Base-by-base conservation (phyloP, 768 basidiomycete genomes). In the Termitomyces sp. region DNA sequence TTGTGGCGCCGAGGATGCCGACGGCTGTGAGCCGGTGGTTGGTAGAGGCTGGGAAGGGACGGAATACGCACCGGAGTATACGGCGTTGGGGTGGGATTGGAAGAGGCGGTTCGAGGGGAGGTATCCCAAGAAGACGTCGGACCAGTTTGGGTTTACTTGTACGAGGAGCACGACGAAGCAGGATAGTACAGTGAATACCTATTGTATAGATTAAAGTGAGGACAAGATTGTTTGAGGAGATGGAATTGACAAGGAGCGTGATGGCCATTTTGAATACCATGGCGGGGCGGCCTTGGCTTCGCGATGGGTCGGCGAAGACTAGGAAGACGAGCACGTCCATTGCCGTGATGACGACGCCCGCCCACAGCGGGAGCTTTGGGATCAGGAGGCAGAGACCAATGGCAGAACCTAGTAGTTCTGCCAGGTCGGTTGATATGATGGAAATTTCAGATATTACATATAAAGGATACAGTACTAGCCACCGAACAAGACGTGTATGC, bases 131-230 rank as follows among this genome's bases (percentile, higher is more conserved):
- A 92, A 90, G 5, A 83, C 83, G 33, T 81, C 68, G 29, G 77
- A 72, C 90, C 90, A 92, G 33, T 81, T 65, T 5, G 89, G 83
- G n/a, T 74, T 58, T 24, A 87, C 79, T 67, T 78, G 81, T 49
- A 86, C 75, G 42, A 90, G 77, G 52, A 93, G 77, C 31, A 86
- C 75, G 36, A 80, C 72, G 74, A 92, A 89, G 68, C 83, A 86
- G 12, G 80, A 74, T 42, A 92, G 81, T 0, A 91, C 86, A 22
- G 77, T 72, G 9, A 88, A 62, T 33, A 82, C 80, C 83, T 78
- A 62, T 58, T 47, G 68, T 29, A 61, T 47, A 39, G 39, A 15
- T 3, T 1, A 5, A 34, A n/a, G 26, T 33, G 34, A 39, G 39
- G 39, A 26, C 9, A 37, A 36, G 18, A 18, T 47, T 12, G 15